These are phyloP conservation scores for Calocybe cyanea DNA, from an alignment of 768 basidiomycete genomes.

Conservation along the genomic window DNA sequence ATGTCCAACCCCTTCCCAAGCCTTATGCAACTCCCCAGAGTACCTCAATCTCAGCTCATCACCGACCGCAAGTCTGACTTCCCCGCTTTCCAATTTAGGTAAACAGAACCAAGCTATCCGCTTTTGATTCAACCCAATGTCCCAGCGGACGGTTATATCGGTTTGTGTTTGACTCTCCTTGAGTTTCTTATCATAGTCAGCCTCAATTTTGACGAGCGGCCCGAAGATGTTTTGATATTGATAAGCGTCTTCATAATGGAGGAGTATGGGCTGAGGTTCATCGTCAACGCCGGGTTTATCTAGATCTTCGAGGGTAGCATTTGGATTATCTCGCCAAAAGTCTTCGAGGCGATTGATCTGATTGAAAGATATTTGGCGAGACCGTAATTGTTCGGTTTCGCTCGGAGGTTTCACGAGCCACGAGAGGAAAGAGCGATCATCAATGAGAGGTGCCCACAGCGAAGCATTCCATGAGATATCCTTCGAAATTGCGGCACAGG, in stretches of 20 bases:
- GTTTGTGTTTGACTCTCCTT: conserved; percentile 99
- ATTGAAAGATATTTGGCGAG: conserved; percentile 93
- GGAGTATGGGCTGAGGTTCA: conserved; percentile 88
- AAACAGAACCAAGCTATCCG: conserved; percentile 97
- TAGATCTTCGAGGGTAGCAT: conserved; percentile 92
- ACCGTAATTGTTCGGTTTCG: conserved; percentile 93
- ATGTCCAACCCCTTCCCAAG: conserved; percentile 97
- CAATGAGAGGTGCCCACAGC: conserved; percentile 97
- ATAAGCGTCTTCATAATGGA: conserved; percentile 97
- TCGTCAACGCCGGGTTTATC: conserved; percentile 98
- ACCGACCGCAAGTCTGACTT: conserved; percentile 94
- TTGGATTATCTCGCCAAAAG: conserved; percentile 94
- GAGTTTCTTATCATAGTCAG: conserved; percentile 96
- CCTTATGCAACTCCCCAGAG: conserved; percentile 81
- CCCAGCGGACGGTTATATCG: conserved; percentile 95
- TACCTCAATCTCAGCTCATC: conserved; percentile 93
- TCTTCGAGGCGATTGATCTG: conserved; percentile 98
- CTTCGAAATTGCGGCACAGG: conserved; percentile 94
- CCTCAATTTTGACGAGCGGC: conserved; percentile 98
- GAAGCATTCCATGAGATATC: conserved; percentile 99
- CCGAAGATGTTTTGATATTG: conserved; percentile 99
- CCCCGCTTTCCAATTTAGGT: conserved; percentile 97
- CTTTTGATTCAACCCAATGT: conserved; percentile 97
- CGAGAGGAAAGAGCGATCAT: conserved; percentile 97
- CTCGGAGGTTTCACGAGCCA: conserved; percentile 98